phyloP scores from a whole-genome alignment of 768 basidiomycete genomes.

The Boletus barrowsii region DNA sequence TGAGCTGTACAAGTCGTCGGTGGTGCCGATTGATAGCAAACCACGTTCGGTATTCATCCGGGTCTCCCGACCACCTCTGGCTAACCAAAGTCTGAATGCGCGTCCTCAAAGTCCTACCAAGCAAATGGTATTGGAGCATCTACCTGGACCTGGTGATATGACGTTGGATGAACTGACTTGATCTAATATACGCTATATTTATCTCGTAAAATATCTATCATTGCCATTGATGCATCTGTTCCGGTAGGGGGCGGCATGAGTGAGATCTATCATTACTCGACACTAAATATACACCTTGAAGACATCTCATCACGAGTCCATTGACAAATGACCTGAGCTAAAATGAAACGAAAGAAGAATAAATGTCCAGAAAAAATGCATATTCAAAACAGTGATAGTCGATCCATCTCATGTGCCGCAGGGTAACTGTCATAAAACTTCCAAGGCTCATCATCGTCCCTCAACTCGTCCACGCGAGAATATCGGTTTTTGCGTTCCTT shows the following conservation, averaged over 20 bases:
- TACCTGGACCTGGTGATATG: constrained; percentile 46
- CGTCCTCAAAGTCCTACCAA: constrained; percentile 12
- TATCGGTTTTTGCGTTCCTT: constrained; percentile 19
- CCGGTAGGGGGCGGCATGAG: no score
- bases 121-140: constrained; percentile 29
- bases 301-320: background rate
- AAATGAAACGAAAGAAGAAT: background rate
- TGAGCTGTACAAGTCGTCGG: constrained; percentile 58
- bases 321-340: background rate
- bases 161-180: constrained; percentile 47
- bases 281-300: background rate
- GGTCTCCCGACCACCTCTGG: constrained; percentile 48
- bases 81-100: constrained; percentile 41
- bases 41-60: constrained; percentile 49
- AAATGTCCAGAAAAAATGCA: background rate
- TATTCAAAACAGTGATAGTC: constrained; percentile 2
- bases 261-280: background rate
- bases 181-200: constrained; percentile 17
- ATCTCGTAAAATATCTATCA: constrained; percentile 4
- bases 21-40: constrained; percentile 46
- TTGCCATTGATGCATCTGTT: background rate
- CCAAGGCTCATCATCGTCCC: constrained; percentile 33
- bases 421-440: constrained; percentile 20
- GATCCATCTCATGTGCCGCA: constrained; percentile 15
- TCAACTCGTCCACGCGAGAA: constrained; percentile 24